Percentiles rank a stretch among this genome's conserved stretches.
Evolutionary conservation across 345 rosid genomes (phyloP).

Genomic region (Gynandropsis gynandra): DNA sequence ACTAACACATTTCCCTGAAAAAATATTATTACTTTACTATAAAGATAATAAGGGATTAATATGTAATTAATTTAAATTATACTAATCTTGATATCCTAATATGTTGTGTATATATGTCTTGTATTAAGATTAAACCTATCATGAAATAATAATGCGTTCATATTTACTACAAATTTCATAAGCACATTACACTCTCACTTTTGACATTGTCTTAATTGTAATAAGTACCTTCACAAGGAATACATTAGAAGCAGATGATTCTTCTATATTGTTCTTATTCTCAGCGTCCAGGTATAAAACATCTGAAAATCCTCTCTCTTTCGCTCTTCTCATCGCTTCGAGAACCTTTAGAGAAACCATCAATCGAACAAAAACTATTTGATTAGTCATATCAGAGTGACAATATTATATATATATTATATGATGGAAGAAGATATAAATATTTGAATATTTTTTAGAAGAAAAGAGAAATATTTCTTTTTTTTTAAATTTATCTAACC

Average conservation of each 20-base stretch:
- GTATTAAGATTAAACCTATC: background rate
- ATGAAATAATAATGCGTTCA: background rate
- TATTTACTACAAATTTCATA: no score
- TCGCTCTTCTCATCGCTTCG: constrained; percentile 55
- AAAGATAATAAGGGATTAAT: no score
- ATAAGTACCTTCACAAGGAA: constrained; percentile 60
- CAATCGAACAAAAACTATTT: background rate
- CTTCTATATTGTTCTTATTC: constrained; percentile 56
- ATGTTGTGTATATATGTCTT: no score
- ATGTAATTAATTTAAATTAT: no score
- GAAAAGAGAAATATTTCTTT: no score
- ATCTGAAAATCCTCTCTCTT: constrained; percentile 70
- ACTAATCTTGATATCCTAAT: no score
- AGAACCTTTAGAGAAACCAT: constrained; percentile 39
- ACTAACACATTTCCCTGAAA: constrained; percentile 55
- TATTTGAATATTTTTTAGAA: no score
- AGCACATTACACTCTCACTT: no score
- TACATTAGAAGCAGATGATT: constrained; percentile 79
- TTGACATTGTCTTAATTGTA: background rate
- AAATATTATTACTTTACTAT: background rate
- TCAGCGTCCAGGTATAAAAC: constrained; percentile 78
- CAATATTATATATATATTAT: no score
- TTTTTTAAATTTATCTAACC: constrained; percentile 33
- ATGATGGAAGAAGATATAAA: no score
- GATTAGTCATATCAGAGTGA: background rate